Evolutionary conservation across 352 stramenopile species (phyloP).

Genomic region (Pythium aristosporum): DNA sequence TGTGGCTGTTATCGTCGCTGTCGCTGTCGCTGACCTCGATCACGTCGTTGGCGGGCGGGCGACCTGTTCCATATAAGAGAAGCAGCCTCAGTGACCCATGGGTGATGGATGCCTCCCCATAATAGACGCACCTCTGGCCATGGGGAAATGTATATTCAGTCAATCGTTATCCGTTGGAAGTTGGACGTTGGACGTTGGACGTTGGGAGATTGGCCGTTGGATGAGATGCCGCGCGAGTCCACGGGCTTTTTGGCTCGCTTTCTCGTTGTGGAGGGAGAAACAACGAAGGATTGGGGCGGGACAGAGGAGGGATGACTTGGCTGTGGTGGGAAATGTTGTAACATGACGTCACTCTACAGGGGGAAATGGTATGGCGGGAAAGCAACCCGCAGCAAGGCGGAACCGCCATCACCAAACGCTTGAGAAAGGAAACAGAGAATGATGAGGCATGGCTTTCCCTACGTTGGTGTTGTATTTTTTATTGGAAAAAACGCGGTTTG

Average conservation of each 20-base stretch:
- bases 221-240: background rate
- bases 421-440: background rate
- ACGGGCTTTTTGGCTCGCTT: constrained; percentile 1
- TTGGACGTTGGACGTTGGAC: background rate
- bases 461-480: background rate
- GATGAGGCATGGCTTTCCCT: background rate
- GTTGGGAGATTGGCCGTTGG: background rate
- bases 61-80: constrained; percentile 4
- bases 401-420: background rate
- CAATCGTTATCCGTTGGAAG: background rate
- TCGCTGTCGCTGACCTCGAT: constrained; percentile 27
- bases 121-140: constrained; percentile 13
- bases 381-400: no score
- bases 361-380: background rate
- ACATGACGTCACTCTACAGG: background rate
- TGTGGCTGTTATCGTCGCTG: background rate
- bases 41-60: constrained; percentile 8
- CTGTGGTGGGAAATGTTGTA: background rate
- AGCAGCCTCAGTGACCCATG: background rate
- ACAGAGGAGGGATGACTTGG: constrained; percentile 2
- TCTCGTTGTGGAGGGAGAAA: constrained; percentile 1
- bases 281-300: constrained; percentile 2
- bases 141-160: background rate
- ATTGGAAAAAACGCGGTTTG: background rate
- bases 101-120: background rate